Conservation (phyloP, 139 green algal genomes). For the Yamagishiella unicocca region DNA sequence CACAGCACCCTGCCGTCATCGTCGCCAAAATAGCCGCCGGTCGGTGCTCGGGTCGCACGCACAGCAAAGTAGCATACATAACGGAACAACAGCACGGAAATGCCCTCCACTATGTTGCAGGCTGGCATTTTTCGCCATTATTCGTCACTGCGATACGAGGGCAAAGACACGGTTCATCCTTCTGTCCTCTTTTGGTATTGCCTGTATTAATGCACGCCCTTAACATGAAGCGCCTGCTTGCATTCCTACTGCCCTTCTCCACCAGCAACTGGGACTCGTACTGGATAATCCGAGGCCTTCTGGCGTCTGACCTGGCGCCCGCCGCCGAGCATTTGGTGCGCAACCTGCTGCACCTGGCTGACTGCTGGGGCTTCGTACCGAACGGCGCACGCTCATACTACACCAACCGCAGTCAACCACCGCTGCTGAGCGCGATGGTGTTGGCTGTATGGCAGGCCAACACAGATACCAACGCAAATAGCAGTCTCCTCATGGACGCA, state of each 20-base stretch:
- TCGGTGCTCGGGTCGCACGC: too few relatives aligned
- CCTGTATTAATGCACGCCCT: too few relatives aligned
- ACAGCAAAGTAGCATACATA: too few relatives aligned
- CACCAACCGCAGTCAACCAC: conserved; percentile 93
- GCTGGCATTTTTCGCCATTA: too few relatives aligned
- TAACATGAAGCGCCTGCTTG: too few relatives aligned
- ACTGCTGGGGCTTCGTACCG: conserved; percentile 85
- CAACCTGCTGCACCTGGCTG: conserved; percentile 84
- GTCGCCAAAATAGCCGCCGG: too few relatives aligned
- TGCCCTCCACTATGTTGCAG: too few relatives aligned
- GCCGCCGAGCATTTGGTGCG: conserved; percentile 72
- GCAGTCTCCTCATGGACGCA: conserved; percentile 50
- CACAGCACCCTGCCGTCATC: too few relatives aligned
- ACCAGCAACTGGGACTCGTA: conserved; percentile 91
- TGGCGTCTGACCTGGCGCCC: conserved; percentile 78
- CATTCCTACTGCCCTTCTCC: conserved; percentile 54
- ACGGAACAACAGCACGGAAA: too few relatives aligned
- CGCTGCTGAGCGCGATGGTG: conserved; percentile 84
- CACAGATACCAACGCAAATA: not conserved
- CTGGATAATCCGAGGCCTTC: conserved; percentile 87
- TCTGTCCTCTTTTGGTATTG: too few relatives aligned
- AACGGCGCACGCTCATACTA: conserved; percentile 95
- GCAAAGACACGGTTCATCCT: too few relatives aligned
- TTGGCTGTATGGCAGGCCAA: conserved; percentile 13
- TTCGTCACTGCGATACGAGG: too few relatives aligned